phyloP scores from a whole-genome alignment of 331 rosid genomes.

The Arachis monticola region DNA sequence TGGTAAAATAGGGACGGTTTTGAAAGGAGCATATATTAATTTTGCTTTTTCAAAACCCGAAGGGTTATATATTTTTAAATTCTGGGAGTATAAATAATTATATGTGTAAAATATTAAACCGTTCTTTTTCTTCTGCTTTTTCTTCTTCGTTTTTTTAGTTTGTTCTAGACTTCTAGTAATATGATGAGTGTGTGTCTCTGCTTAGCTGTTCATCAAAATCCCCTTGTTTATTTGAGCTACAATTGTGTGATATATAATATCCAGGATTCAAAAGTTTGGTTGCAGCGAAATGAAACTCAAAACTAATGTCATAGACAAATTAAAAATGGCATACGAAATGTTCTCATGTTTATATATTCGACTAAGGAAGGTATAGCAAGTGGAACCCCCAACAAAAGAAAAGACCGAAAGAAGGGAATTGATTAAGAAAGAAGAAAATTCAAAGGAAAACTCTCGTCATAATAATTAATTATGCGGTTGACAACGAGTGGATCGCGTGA shows the following conservation, averaged over 20 bases:
- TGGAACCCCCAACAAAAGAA: background rate
- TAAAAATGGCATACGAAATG: background rate
- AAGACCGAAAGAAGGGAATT: background rate
- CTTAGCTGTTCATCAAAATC: conserved; percentile 17
- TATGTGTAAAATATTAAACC: conserved; percentile 32
- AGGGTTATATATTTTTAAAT: conserved; percentile 27
- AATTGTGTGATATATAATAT: background rate
- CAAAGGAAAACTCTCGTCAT: background rate
- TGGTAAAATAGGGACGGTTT: conserved; percentile 48
- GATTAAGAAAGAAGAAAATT: background rate
- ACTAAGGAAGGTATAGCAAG: background rate
- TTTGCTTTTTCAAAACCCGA: conserved; percentile 48
- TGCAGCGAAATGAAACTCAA: conserved; percentile 12
- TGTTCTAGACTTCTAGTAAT: background rate
- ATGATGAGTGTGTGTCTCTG: background rate
- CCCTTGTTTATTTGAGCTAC: background rate
- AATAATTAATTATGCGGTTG: background rate
- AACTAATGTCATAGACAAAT: background rate
- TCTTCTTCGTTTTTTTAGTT: too few relatives aligned
- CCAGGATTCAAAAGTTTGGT: conserved; percentile 3
- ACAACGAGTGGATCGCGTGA: background rate
- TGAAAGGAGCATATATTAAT: conserved; percentile 43
- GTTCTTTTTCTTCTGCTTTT: background rate
- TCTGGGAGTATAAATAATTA: conserved; percentile 5
- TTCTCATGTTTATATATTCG: background rate